phyloP scores from a whole-genome alignment of 192 early-diverging fungal species.

The Allomyces arbusculus region DNA sequence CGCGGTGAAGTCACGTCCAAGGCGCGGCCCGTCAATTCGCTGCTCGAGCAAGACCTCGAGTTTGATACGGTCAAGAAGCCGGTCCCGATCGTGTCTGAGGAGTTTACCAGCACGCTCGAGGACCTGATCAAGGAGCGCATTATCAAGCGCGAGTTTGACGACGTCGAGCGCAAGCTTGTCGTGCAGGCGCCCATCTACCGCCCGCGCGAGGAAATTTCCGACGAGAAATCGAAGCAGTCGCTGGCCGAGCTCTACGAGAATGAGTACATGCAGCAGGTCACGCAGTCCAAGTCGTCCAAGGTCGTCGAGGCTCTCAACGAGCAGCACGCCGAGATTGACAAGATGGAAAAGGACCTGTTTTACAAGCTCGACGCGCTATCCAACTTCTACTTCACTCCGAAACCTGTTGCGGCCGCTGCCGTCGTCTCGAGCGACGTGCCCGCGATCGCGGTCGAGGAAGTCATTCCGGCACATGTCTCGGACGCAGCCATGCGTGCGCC shows the following conservation, averaged over 20 bases:
- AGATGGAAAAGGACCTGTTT: conserved; percentile 56
- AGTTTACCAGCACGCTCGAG: conserved; percentile 65
- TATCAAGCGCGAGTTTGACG: conserved; percentile 70
- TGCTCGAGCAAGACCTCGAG: conserved; percentile 82
- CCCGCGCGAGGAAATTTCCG: conserved; percentile 57
- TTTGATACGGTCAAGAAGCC: conserved; percentile 81
- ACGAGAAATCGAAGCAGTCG: conserved; percentile 68
- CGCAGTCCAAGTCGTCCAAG: conserved; percentile 13
- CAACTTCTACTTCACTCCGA: conserved; percentile 86
- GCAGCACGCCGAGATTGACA: conserved; percentile 61
- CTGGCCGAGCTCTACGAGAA: conserved; percentile 82
- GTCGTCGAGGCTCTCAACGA: conserved; percentile 56
- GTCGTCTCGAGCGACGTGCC: conserved; percentile 56
- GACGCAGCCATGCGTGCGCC: conserved; percentile 66
- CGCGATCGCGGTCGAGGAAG: conserved; percentile 85
- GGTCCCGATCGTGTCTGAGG: conserved; percentile 84
- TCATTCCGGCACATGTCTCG: conserved; percentile 68
- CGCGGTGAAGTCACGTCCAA: conserved; percentile 63
- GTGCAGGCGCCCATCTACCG: conserved; percentile 43
- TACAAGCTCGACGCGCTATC: conserved; percentile 73
- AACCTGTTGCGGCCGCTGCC: conserved; percentile 55
- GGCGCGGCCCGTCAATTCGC: conserved; percentile 73
- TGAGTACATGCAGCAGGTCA: conserved; percentile 51
- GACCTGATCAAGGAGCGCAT: conserved; percentile 88
- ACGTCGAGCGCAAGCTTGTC: conserved; percentile 63